Evolutionary conservation across 2,329 filamentous ascomycete genomes (phyloP).

Genomic region (Blumeria graminis): DNA sequence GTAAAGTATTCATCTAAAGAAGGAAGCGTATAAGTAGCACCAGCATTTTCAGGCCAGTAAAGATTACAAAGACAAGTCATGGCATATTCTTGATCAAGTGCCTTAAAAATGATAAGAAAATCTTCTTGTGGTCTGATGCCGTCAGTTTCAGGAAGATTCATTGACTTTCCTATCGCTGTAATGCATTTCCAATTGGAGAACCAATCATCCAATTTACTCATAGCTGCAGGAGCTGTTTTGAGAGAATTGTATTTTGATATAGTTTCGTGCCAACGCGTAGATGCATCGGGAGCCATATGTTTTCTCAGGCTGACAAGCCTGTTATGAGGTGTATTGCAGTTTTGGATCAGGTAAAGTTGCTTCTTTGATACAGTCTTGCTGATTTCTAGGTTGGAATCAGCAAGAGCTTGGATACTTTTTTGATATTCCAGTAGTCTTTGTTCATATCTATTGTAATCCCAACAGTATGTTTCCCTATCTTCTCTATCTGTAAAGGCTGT

Average conservation of each 20-base stretch:
- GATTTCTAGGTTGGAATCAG: too few relatives aligned
- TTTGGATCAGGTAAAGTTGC: too few relatives aligned
- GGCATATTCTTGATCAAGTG: neutral
- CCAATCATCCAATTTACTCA: neutral
- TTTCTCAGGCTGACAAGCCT: neutral
- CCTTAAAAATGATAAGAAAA: neutral
- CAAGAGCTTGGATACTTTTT: too few relatives aligned
- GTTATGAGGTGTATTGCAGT: neutral
- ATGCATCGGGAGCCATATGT: slow-evolving; percentile 1
- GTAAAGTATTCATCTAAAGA: neutral
- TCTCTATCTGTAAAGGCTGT: too few relatives aligned
- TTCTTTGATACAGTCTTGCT: too few relatives aligned
- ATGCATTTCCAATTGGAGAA: neutral
- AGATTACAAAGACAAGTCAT: neutral
- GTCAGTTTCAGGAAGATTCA: neutral
- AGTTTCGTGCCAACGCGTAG: neutral
- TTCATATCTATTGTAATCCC: too few relatives aligned
- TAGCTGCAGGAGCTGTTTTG: neutral
- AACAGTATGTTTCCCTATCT: too few relatives aligned
- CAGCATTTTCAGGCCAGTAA: neutral
- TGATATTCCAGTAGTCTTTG: too few relatives aligned
- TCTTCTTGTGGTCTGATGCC: slow-evolving; percentile 1
- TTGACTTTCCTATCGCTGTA: too few relatives aligned
- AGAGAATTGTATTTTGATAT: neutral
- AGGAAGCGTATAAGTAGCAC: neutral